Evolutionary conservation across 345 rosid species (phyloP).

Genomic region (Clarkia xantiana): DNA sequence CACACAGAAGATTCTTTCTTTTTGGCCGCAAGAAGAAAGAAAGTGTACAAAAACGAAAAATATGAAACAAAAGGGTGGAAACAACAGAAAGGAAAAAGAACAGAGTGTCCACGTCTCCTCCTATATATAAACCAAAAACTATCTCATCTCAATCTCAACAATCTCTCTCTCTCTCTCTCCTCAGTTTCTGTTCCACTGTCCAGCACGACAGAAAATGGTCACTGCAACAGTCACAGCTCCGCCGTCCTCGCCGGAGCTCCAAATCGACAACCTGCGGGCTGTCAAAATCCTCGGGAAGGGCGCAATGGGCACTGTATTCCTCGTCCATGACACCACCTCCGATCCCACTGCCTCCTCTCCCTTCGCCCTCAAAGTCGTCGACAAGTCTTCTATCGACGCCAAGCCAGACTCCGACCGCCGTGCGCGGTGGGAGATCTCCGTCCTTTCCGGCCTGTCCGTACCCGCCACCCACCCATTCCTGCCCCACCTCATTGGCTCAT

Average conservation of each 20-base stretch:
- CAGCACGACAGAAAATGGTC: not conserved
- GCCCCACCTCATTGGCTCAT: conserved; percentile 47
- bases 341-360: conserved; percentile 39
- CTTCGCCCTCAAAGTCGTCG: conserved; percentile 73
- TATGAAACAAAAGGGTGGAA: not conserved
- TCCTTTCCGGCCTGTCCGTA: conserved; percentile 36
- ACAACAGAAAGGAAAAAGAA: not conserved
- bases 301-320: conserved; percentile 89
- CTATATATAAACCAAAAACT: conserved; percentile 27
- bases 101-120: too few species aligned
- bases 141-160: not conserved
- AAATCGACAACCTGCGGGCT: conserved; percentile 41
- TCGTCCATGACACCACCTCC: conserved; percentile 35
- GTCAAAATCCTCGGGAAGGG: conserved; percentile 72
- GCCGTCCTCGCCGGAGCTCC: conserved; percentile 9
- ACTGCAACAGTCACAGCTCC: conserved; percentile 3
- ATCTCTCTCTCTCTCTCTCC: too few species aligned
- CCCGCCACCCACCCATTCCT: conserved; percentile 53
- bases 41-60: too few species aligned
- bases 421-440: conserved; percentile 73
- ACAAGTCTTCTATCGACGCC: conserved; percentile 32
- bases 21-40: too few species aligned
- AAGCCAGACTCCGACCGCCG: conserved; percentile 57
- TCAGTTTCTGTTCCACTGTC: conserved; percentile 11
- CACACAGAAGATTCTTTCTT: too few species aligned